Evolutionary conservation across 306 rosid species (phyloP), one percentile per base, ranked within the genome.

Genomic region (Prunus armeniaca): DNA sequence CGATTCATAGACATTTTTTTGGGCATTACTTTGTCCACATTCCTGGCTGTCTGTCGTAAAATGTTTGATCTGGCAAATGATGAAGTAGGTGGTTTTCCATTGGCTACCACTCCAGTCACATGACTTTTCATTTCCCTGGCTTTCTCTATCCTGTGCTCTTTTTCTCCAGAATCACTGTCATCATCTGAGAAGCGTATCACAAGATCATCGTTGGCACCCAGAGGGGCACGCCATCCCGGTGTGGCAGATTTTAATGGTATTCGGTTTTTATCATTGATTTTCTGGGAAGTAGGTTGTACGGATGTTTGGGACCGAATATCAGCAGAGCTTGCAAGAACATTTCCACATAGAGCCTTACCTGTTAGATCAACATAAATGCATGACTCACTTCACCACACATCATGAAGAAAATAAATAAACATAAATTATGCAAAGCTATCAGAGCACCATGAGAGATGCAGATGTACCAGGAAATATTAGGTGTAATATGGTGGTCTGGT

Each of bases 181-280:
- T 87, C 91, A 73, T 91, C 98, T n/a, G 97, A 94, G 81, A 94
- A 94, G 83, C 90, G 85, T 82, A 94, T 94, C 70, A 94, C 97
- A 38, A 94, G 95, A 92, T 90, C 87, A 45, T 85, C 74, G 82
- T 81, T 82, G 54, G 82, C 71, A 55, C 87, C 80, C 0, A 38
- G 69, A 27, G 82, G 86, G 71, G 86, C 82, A 81, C 82, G 76
- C 94, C 91, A 88, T 12, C 79, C 81, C 24, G 70, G 76, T 9
- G 52, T 69, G 65, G 86, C 80, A 76, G 91, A 76, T 70, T 87
- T 89, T 41, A 86, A 82, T 12, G 82, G 83, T 66, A 82, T 75
- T 69, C 78, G 84, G 70, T 50, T 87, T 68, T 71, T 89, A 75
- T 81, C 85, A 60, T 77, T 62, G 80, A 43, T 82, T 87, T 82